Conservation (phyloP, 2,329 filamentous ascomycete species). For the Metarhizium humberi region DNA sequence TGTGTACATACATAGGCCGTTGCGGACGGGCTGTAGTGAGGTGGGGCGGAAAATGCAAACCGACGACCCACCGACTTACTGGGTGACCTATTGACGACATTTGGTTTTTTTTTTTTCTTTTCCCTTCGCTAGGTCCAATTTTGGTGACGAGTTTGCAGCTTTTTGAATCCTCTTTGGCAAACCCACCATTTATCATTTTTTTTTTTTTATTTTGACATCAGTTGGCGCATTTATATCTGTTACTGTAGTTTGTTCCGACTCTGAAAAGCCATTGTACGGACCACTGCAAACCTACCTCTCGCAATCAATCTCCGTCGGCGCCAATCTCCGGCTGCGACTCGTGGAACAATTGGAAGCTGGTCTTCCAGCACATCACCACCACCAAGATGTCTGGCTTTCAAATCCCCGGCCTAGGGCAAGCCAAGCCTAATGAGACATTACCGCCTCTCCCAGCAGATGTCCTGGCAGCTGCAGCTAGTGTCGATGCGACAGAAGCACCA, state of each 20-base stretch:
- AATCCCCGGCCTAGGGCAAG: conserved; percentile 33
- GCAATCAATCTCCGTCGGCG: not conserved
- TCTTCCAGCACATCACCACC: not conserved
- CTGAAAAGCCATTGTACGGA: not conserved
- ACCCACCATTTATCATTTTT: not conserved
- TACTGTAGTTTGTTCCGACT: not conserved
- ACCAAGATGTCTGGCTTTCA: conserved; percentile 30
- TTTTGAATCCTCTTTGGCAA: not conserved
- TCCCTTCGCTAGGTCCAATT: not conserved
- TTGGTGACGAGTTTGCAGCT: not conserved
- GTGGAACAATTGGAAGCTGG: not conserved
- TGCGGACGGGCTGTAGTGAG: not conserved
- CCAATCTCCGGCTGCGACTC: not conserved
- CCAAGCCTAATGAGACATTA: conserved; percentile 31
- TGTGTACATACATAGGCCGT: not conserved
- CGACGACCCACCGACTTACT: not conserved
- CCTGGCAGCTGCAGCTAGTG: conserved; percentile 18
- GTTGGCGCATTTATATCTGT: not conserved
- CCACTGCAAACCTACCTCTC: not conserved
- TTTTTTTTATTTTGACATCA: not conserved
- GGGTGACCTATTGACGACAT: not conserved
- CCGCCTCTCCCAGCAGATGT: conserved; percentile 27
- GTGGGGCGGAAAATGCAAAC: not conserved
- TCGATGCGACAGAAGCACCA: conserved; percentile 9
- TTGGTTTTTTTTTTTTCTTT: not conserved